Base-by-base conservation (phyloP, 306 rosid genomes). In the Castanospermum australe region DNA sequence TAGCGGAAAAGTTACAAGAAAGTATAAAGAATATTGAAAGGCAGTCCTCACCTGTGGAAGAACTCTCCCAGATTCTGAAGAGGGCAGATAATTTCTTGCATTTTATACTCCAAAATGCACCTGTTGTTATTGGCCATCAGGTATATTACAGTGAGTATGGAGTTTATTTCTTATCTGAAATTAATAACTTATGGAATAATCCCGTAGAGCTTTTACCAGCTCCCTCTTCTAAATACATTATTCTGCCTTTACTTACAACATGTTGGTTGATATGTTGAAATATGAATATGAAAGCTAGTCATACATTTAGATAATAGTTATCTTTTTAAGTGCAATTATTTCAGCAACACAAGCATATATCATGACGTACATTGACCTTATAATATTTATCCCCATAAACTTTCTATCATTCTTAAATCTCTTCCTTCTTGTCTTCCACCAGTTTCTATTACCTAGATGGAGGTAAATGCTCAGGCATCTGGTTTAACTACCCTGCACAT, bases 121-220 rank as follows among this genome's bases (percentile, higher is more conserved):
- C 98, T 5, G 91, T 91, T 48, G 98, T 93, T 35, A 91, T 93
- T 61, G 98, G 97, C 56, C 98, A 93, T 84, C 98, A 93, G 97
- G 97, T 93, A 86, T 8, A 42, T 47, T 21, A n/a, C 75, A 48
- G 30, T 61, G 61, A 75, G 48, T 39, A 56, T 42, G 6, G 56
- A 44, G 54, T 66, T 66, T 62, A 30, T 52, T 79, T 54, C 25
- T 28, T 11, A 30, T 25, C 8, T 73, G 44, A 42, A 39, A 41
- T n/a, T n/a, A n/a, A n/a, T 39, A 4, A 30, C 69, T 59, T n/a
- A 4, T 21, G 24, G 55, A 39, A 25, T 51, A 51, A 52, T 21
- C 9, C 22, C 4, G 56, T 50, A 50, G 6, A 50, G 18, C 9
- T 4, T 50, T 50, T 50, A 5, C 22, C 5, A 48, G 55, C 21